phyloP scores from a whole-genome alignment of 371 early-diverging fungal species.

The Chytridium lagenaria region DNA sequence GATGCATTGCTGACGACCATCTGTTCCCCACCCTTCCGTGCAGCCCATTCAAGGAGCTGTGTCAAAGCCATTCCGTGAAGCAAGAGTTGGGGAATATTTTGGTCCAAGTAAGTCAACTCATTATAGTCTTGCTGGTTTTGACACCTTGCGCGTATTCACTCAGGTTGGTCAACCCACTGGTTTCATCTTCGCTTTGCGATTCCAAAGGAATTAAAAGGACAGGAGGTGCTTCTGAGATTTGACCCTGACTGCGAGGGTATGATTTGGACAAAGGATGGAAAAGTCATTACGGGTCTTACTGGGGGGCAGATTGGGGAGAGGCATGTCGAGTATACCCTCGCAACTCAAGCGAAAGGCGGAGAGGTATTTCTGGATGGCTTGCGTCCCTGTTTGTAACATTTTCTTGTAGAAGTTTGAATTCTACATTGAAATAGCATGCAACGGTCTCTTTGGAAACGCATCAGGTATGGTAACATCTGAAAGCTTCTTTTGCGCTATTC shows the following conservation, averaged over 20 bases:
- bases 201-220: constrained; percentile 68
- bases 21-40: not conserved
- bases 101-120: constrained; percentile 69
- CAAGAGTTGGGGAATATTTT: constrained; percentile 73
- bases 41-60: constrained; percentile 82
- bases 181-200: constrained; percentile 69
- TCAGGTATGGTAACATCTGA: too few species aligned
- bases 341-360: constrained; percentile 65
- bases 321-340: constrained; percentile 78
- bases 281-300: constrained; percentile 87
- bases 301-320: constrained; percentile 66
- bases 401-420: constrained; percentile 58
- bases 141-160: not conserved
- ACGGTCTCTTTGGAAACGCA: constrained; percentile 94
- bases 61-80: constrained; percentile 68
- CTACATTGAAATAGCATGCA: constrained; percentile 91
- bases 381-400: not conserved
- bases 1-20: not conserved
- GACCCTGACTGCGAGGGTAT: constrained; percentile 88
- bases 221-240: constrained; percentile 78
- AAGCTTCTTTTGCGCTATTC: too few species aligned
- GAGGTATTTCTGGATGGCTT: constrained; percentile 43
- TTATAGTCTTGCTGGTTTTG: not conserved
- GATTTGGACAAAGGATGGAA: constrained; percentile 84
- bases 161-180: constrained; percentile 87